Evolutionary conservation across 2,329 filamentous ascomycete genomes (phyloP), one percentile per base, ranked within the genome.

Genomic region (Fusarium irregulare): DNA sequence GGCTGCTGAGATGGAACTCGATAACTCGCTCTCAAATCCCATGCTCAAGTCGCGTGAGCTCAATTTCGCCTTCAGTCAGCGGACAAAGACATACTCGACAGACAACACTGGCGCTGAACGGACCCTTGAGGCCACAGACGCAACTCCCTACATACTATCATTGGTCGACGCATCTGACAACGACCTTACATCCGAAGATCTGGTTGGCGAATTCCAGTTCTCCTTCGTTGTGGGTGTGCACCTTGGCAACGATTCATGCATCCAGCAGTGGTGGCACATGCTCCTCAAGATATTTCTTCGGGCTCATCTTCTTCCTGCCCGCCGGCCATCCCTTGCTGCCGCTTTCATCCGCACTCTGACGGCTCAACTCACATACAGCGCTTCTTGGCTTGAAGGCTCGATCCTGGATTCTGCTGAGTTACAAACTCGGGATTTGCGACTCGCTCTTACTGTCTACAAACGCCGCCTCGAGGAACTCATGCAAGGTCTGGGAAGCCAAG

Each of bases 251-350:
- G 79, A 86, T 44, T 81, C 86, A 11, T 90, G 88, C 69, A 80
- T 89, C 45, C 86, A 89, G 65, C 88, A 91, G 66, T 91, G 88
- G 88, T 87, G 84, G 81, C 83, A 88, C 71, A 82, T 88, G 65
- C 76, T 85, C 6, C 81, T 86, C 41, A 83, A 81, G 49, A 74
- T 89, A 34, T 72, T 88, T 13, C 82, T 90, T 48, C 83, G 83
- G 27, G 83, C 86, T 3, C 83, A 84, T 72, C 68, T 72, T 12
- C 83, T 90, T 2, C 78, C 82, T 1, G 62, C 78, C 23, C 72
- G 75, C 6, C 78, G 79, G 3, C 87, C 88, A 0, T 56, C 65
- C 1, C 81, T 90, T 32, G 82, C 82, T 13, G 77, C 77, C 4
- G 74, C 76, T n/a, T 79, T 90, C 32, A 77, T 90, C 14, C 80